Evolutionary conservation across 805 yeast species (phyloP).

Genomic region (Ogataea pini): DNA sequence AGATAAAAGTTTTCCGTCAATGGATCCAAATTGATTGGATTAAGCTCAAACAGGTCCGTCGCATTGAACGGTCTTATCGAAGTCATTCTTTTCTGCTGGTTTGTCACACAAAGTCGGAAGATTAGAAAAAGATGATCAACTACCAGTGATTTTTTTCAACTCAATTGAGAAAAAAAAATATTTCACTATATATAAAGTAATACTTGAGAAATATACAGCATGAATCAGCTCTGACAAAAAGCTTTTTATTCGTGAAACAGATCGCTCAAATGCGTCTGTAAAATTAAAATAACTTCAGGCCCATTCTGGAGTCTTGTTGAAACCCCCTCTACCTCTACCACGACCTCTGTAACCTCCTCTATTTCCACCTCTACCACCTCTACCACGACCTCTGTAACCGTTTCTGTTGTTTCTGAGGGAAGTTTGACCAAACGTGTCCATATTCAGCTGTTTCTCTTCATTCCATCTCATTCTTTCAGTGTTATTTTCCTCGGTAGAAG

Average conservation of each 20-base stretch:
- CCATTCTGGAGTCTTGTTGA: constrained; percentile 29
- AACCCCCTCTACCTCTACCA: constrained; percentile 27
- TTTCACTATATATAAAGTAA: neutral
- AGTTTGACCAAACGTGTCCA: constrained; percentile 83
- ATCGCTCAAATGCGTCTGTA: neutral
- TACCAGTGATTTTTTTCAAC: constrained; percentile 2
- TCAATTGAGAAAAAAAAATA: neutral
- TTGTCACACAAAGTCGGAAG: too few species aligned
- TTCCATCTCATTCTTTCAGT: constrained; percentile 58
- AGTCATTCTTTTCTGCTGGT: constrained; percentile 56
- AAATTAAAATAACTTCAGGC: constrained; percentile 17
- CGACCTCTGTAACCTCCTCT: constrained; percentile 38
- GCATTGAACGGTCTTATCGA: constrained; percentile 86
- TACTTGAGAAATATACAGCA: neutral
- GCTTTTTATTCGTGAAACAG: neutral
- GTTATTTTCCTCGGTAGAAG: constrained; percentile 54
- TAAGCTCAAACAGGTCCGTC: constrained; percentile 72
- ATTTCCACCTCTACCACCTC: constrained; percentile 39
- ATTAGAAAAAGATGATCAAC: too few species aligned
- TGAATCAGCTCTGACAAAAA: neutral
- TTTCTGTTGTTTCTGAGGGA: constrained; percentile 46
- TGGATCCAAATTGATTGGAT: constrained; percentile 80
- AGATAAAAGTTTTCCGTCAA: constrained; percentile 90
- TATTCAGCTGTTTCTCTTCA: constrained; percentile 69
- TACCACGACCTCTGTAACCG: constrained; percentile 55